A percentile compares a stretch with the other conserved stretches of the same genome.
These are phyloP conservation scores for Dryas drummondii DNA, from an alignment of 306 rosid genomes.

Conservation along the genomic window DNA sequence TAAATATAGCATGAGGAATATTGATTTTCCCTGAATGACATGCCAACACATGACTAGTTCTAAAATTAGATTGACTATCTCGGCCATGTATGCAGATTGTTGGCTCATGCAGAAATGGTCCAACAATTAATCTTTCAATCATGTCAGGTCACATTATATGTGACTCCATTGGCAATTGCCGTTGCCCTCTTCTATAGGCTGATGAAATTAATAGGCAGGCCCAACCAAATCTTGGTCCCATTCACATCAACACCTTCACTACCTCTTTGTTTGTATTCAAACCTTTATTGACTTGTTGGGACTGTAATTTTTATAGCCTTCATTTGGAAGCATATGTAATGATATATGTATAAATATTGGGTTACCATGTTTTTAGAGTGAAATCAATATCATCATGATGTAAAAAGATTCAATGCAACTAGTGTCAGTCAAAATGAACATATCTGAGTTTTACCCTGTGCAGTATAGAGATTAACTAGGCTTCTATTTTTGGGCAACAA, in stretches of 20 bases:
- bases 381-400: background rate
- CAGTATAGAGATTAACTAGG: too few relatives aligned
- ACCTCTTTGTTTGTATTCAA: too few relatives aligned
- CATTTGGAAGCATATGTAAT: background rate
- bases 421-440: too few relatives aligned
- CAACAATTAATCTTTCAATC: background rate
- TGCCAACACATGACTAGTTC: too few relatives aligned
- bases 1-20: too few relatives aligned
- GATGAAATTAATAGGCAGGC: background rate
- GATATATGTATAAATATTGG: too few relatives aligned
- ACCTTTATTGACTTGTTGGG: too few relatives aligned
- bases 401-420: too few relatives aligned
- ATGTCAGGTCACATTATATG: background rate
- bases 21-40: too few relatives aligned
- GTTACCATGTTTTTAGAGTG: background rate
- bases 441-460: too few relatives aligned
- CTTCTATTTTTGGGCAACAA: background rate
- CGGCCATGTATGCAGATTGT: too few relatives aligned
- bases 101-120: background rate
- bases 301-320: background rate
- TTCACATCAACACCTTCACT: background rate
- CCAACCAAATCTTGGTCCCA: constrained; percentile 18
- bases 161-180: background rate
- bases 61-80: too few relatives aligned
- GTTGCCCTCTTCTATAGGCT: background rate